Base-by-base conservation (phyloP, 2,329 filamentous ascomycete genomes). In the Pezicula neosporulosa region DNA sequence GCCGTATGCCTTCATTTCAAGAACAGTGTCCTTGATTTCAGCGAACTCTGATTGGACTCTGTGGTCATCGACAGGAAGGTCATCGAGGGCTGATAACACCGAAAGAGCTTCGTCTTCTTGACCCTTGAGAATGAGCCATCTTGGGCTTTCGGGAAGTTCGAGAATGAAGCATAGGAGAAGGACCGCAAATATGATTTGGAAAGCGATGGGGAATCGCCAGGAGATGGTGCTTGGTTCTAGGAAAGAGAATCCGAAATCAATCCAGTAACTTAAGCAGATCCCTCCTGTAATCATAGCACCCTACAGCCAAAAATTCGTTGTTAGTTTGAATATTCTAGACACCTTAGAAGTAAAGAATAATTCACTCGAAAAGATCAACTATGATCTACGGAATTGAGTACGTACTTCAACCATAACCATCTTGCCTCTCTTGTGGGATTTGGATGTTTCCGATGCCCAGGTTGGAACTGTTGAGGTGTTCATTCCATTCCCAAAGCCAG, bases 131-230 rank as follows among this genome's bases (percentile, higher is more conserved):
- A 76, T 68, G 9, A 77, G 64, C 74, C 74, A 77, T 44, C 74
- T 64, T 1, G 74, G 73, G 3, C 70, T 73, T 63, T 83, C 80
- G 15, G 80, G 80, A 4, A 83, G 65, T 50, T 70, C 69, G 62
- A 79, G 70, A 46, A 83, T 75, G 46, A 77, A 73, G 2, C 64
- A 52, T 12, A 86, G 66, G 44, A 85, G 81, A 53, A 85, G 73
- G 7, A 84, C 12, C 27, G 80, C 81, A 61, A 85, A 86, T 21
- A 78, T 57, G 27, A 83, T 74, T 58, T 81, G 77, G 61, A 82
- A 77, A 2, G 75, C 77, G 16, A 86, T 70, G 0, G 83, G 83
- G 62, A 86, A 85, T 2, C 83, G 73, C 83, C 83, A 82, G 0
- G 73, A 68, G 21, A 78, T 71, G 10, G 73, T 74, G 44, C 71